Percentiles rank a stretch among this genome's conserved stretches.
Evolutionary conservation across 305 asterid genomes (phyloP).

Genomic region (Caryopteris hybrid): DNA sequence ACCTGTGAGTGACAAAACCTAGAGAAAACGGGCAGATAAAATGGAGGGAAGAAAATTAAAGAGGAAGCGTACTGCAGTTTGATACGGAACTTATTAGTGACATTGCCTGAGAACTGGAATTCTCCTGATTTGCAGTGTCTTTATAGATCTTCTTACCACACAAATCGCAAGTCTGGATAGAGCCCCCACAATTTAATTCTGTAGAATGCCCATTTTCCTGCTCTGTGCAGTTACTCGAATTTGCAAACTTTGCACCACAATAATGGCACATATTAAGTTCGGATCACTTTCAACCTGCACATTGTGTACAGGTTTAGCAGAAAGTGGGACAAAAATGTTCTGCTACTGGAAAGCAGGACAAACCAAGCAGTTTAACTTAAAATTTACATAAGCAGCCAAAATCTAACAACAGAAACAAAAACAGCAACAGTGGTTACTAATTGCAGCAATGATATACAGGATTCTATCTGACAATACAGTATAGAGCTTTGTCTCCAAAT

Average conservation of each 20-base stretch:
- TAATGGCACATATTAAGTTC: slow-evolving; percentile 44
- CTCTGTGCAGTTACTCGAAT: slow-evolving; percentile 27
- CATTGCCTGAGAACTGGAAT: slow-evolving; percentile 35
- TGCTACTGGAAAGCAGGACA: not conserved
- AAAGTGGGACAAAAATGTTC: slow-evolving; percentile 7
- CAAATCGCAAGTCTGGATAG: slow-evolving; percentile 32
- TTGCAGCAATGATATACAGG: not conserved
- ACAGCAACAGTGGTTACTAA: slow-evolving; percentile 4
- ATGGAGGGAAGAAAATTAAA: not conserved
- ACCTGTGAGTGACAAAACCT: slow-evolving; percentile 10
- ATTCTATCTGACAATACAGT: not conserved
- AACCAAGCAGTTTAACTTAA: too few relatives aligned
- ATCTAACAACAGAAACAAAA: not conserved
- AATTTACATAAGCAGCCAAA: not conserved
- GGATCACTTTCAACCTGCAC: slow-evolving; percentile 33
- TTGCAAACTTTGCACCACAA: slow-evolving; percentile 40
- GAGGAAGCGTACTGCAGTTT: slow-evolving; percentile 46
- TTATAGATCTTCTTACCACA: slow-evolving; percentile 38
- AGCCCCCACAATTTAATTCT: slow-evolving; percentile 21
- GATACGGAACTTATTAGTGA: slow-evolving; percentile 51
- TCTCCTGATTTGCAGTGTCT: slow-evolving; percentile 28
- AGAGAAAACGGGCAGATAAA: not conserved
- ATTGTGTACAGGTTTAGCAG: slow-evolving; percentile 15
- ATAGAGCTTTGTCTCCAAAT: not conserved
- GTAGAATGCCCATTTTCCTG: slow-evolving; percentile 33